Evolutionary conservation across 345 rosid genomes (phyloP).

Genomic region (Citrus inodora): DNA sequence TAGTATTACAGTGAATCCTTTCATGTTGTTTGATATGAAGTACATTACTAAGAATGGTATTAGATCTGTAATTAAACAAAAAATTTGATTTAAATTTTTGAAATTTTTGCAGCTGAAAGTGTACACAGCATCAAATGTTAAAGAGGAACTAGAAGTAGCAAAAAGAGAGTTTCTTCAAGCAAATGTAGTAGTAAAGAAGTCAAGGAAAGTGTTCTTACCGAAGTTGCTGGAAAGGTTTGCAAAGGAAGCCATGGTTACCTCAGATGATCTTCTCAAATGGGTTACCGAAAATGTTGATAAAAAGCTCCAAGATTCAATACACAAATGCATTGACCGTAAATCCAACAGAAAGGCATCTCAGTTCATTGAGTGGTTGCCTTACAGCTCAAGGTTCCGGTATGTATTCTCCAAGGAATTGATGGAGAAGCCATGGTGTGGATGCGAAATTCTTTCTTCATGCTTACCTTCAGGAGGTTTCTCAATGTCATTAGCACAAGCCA

Average conservation of each 20-base stretch:
- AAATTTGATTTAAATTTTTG: too few relatives aligned
- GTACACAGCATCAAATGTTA: conserved; percentile 58
- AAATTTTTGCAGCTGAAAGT: conserved; percentile 52
- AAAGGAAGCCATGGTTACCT: conserved; percentile 57
- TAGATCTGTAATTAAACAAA: too few relatives aligned
- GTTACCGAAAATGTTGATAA: conserved; percentile 49
- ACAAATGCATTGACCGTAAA: conserved; percentile 48
- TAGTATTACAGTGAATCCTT: neutral
- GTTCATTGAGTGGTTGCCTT: conserved; percentile 70
- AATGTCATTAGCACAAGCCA: conserved; percentile 9
- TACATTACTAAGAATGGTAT: neutral
- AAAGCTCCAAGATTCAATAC: conserved; percentile 56
- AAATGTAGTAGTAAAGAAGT: conserved; percentile 51
- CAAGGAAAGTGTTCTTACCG: conserved; percentile 67
- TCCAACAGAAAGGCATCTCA: conserved; percentile 53
- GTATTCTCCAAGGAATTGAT: conserved; percentile 65
- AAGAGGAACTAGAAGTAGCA: conserved; percentile 61
- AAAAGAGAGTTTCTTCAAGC: conserved; percentile 69
- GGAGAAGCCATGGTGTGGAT: conserved; percentile 60
- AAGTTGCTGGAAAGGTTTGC: conserved; percentile 65
- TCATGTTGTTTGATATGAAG: neutral
- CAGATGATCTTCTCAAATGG: conserved; percentile 63
- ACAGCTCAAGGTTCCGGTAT: conserved; percentile 69
- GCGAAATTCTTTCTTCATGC: conserved; percentile 19
- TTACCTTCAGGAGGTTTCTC: conserved; percentile 6